Evolutionary conservation across 1,284 basidiomycete species (phyloP), one percentile per base, ranked within the genome.

Genomic region (Cutaneotrichosporon cavernicola): DNA sequence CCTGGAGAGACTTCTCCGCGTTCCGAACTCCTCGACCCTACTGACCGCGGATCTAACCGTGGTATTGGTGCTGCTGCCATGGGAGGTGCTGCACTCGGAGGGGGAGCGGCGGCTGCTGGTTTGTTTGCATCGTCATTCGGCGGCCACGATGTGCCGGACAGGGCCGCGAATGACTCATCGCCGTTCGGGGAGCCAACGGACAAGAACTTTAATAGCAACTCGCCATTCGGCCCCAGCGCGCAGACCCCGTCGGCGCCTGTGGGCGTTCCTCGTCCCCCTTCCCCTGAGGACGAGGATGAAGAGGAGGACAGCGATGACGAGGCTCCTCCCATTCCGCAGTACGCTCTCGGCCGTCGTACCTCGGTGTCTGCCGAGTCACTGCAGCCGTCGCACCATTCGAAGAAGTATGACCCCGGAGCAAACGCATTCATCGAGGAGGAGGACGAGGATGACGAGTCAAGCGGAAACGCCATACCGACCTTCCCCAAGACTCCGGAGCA

Each of bases 301-400:
- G 55, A 55, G 6, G 57, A 59, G 21, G 38, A 43, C 26, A 53
- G 70, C 16, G 64, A 68, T 11, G 69, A 71, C 22, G 61, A 63
- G 71, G 72, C 75, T 65, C 78, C 67, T 31, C 70, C 72, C 43
- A 73, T 79, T 52, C 81, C 78, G 11, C 74, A 76, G 9, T 79
- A 90, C 86, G 91, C 95, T 65, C 87, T 97, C 69, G 92, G 90
- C 31, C 87, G 96, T 51, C 88, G 96, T 50, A 91, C 91, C 3
- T 97, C 94, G 40, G 94, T 99, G 65, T 95, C 91, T 62, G 96
- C 97, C n/a, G 96, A 99, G 81, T 93, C 93, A 4, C 92, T 98
- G 76, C 86, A 89, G 1, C 90, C 97, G 31, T 88, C 91, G 72
- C 85, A 86, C 72, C 85, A 86, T 72, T 85, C 68, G 18, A 65